A percentile compares a stretch with the other conserved stretches of the same genome.
These are phyloP conservation scores for Phytophthora crassamura DNA, from an alignment of 352 stramenopile genomes.

Conservation along the genomic window DNA sequence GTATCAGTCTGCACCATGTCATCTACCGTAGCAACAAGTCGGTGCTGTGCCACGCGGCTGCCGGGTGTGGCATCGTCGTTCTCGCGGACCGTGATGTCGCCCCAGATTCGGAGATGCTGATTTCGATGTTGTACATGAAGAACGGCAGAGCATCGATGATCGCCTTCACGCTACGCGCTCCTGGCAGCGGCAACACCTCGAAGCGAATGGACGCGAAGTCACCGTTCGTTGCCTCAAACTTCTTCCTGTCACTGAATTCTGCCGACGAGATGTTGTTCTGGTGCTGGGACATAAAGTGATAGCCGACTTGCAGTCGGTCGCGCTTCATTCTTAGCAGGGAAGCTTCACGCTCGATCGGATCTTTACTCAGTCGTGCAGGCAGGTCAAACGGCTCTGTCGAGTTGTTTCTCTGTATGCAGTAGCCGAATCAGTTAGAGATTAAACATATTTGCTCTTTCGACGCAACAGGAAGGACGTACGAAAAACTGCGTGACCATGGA, in stretches of 20 bases:
- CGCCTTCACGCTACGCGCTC: constrained; percentile 20
- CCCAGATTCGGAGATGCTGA: constrained; percentile 44
- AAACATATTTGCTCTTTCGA: background rate
- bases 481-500: constrained; percentile 34
- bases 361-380: constrained; percentile 10
- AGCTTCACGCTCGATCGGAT: constrained; percentile 14
- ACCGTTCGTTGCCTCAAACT: constrained; percentile 37
- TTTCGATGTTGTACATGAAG: constrained; percentile 57
- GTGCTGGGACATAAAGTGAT: constrained; percentile 28
- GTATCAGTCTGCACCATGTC: constrained; percentile 36
- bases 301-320: constrained; percentile 24
- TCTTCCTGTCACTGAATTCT: constrained; percentile 44
- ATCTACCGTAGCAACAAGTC: constrained; percentile 35
- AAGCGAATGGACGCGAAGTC: constrained; percentile 42
- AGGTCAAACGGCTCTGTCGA: constrained; percentile 25
- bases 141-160: constrained; percentile 45
- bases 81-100: constrained; percentile 52
- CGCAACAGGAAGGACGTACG: constrained; percentile 5
- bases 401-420: constrained; percentile 23
- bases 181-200: constrained; percentile 45
- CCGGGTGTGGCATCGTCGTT: constrained; percentile 45
- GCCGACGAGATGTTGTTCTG: constrained; percentile 22
- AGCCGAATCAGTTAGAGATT: background rate
- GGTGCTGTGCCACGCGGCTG: constrained; percentile 40
- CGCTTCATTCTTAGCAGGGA: constrained; percentile 29